These are phyloP conservation scores for Phytophthora pisi DNA, from an alignment of 352 stramenopile species.

Conservation along the genomic window DNA sequence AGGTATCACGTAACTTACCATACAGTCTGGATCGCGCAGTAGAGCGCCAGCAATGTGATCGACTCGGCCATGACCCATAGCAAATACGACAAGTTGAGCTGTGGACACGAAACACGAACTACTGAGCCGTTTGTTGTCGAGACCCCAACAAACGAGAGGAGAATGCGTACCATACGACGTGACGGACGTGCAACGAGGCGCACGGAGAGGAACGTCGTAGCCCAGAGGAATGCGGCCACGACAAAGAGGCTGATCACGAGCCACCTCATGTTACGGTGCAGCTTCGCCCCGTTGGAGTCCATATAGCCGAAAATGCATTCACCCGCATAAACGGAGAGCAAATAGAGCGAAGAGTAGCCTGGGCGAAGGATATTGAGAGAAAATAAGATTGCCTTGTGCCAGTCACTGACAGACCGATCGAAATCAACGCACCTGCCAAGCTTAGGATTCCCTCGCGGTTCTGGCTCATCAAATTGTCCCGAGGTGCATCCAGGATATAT, in stretches of 20 bases:
- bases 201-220: constrained; percentile 64
- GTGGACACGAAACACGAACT: constrained; percentile 1
- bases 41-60: constrained; percentile 59
- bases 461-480: constrained; percentile 83
- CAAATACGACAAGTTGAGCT: constrained; percentile 83
- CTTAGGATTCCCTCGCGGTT: constrained; percentile 97
- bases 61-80: constrained; percentile 79
- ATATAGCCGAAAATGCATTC: constrained; percentile 75
- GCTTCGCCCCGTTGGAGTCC: constrained; percentile 59
- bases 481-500: constrained; percentile 77
- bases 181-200: constrained; percentile 66
- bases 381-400: background rate
- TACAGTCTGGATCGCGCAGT: constrained; percentile 64
- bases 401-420: background rate
- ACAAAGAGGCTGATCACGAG: constrained; percentile 50
- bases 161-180: constrained; percentile 63
- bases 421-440: constrained; percentile 57
- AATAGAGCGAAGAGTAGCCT: constrained; percentile 93
- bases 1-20: constrained; percentile 51
- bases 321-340: constrained; percentile 70
- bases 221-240: constrained; percentile 47
- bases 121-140: background rate
- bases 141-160: background rate
- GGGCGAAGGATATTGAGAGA: constrained; percentile 11
- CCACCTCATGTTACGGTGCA: constrained; percentile 70